Base-by-base conservation (phyloP, 345 rosid genomes). In the Acer campestre region DNA sequence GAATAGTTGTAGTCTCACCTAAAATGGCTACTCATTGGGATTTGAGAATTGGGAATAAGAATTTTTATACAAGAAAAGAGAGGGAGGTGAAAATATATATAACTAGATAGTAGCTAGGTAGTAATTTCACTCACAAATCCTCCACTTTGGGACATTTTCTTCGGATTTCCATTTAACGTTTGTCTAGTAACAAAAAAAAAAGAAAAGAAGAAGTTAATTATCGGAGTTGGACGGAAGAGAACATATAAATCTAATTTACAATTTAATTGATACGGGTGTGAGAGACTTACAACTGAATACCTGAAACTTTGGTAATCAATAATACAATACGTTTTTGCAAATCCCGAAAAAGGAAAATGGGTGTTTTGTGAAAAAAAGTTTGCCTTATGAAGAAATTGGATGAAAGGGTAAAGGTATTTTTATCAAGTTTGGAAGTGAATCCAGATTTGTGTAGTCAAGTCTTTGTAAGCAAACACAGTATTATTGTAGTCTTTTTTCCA, bases 341-440 rank as follows among this genome's bases (percentile, higher is more conserved):
- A 49, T 20, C 62, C 25, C 62, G 12, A 18, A n/a, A 70, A 70
- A 55, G 27, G 22, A 0, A 71, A 40, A 16, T 20, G 35, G 23
- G 29, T 56, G 1, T 58, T 18, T 3, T 44, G 68, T 14, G 14
- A 48, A 74, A 74, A 40, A 29, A 44, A 79, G 53, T 46, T 72
- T 46, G 63, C 81, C 40, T 46, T 66, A 67, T 18, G 6, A 23
- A 67, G 25, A 68, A 66, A 73, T 59, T 12, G 17, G 72, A n/a
- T 35, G 38, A 8, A 23, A 35, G 40, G 48, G 48, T 25, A 3
- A 23, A 35, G 56, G 59, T 48, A 56, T 18, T 63, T 59, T 67
- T 53, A 73, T 38, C 7, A 56, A 18, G 13, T 56, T 53, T 58
- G 17, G 46, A n/a, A 38, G 8, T 25, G 53, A 70, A 27, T 70